These are phyloP conservation scores for Echites panduratus DNA, from an alignment of 257 asterid genomes.

Conservation along the genomic window DNA sequence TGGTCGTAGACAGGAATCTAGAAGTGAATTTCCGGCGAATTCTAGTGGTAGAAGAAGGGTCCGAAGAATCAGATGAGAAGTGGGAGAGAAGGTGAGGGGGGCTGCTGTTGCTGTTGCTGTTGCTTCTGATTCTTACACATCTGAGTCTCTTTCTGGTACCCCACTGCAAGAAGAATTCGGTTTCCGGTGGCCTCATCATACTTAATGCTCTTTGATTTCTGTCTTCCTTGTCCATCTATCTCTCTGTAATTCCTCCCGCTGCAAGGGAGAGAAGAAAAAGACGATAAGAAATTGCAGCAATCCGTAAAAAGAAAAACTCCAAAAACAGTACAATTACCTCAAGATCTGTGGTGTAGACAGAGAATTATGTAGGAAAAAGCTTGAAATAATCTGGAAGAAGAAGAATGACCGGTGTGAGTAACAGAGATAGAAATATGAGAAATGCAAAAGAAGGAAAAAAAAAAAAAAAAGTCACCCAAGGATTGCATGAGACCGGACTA, in stretches of 20 bases:
- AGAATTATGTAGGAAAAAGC: not conserved
- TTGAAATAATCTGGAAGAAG: not conserved
- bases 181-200: slow-evolving; percentile 17
- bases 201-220: slow-evolving; percentile 15
- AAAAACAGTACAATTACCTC: slow-evolving; percentile 4
- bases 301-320: not conserved
- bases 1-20: slow-evolving; percentile 21
- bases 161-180: slow-evolving; percentile 46
- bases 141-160: slow-evolving; percentile 45
- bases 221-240: slow-evolving; percentile 31
- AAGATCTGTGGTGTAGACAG: slow-evolving; percentile 17
- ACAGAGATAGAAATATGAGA: not conserved
- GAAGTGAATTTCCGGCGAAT: slow-evolving; percentile 31
- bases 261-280: not conserved
- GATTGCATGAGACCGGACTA: not conserved
- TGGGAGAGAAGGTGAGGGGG: slow-evolving; percentile 13
- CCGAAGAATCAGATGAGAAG: slow-evolving; percentile 8
- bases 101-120: slow-evolving; percentile 1
- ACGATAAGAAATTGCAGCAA: too few relatives aligned
- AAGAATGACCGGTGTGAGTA: not conserved
- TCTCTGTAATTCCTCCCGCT: not conserved
- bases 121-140: slow-evolving; percentile 40
- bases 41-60: slow-evolving; percentile 23
- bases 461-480: slow-evolving; percentile 5
- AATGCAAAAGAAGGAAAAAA: not conserved